Percentiles rank a stretch among this genome's conserved stretches.
phyloP scores from a whole-genome alignment of 306 rosid genomes.

The Quercus gilva region DNA sequence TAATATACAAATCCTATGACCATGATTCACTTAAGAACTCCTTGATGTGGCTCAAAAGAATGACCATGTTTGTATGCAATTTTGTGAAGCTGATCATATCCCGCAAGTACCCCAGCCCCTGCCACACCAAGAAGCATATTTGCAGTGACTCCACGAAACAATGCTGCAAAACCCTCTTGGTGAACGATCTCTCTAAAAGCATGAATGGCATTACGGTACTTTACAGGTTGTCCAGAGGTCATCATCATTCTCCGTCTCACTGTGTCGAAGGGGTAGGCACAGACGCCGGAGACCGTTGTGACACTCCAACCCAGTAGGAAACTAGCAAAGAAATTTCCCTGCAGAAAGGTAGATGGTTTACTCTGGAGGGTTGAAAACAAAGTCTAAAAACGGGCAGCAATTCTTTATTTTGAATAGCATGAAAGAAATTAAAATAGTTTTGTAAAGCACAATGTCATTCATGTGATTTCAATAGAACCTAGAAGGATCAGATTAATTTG shows the following conservation, averaged over 20 bases:
- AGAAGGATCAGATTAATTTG: background rate
- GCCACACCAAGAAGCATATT: slow-evolving; percentile 95
- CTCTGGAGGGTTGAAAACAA: slow-evolving; percentile 10
- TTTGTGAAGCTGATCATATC: slow-evolving; percentile 78
- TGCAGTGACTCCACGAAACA: slow-evolving; percentile 82
- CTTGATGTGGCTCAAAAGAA: slow-evolving; percentile 33
- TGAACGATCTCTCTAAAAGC: slow-evolving; percentile 71
- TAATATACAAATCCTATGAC: background rate
- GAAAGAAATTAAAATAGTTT: background rate
- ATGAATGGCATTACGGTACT: slow-evolving; percentile 63
- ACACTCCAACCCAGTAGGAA: slow-evolving; percentile 96
- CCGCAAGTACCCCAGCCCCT: slow-evolving; percentile 95
- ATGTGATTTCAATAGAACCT: background rate
- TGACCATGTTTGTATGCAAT: slow-evolving; percentile 44
- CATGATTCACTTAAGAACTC: slow-evolving; percentile 44
- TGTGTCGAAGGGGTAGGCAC: slow-evolving; percentile 95
- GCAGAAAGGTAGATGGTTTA: slow-evolving; percentile 22
- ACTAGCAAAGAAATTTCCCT: slow-evolving; percentile 90
- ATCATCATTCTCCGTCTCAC: slow-evolving; percentile 92
- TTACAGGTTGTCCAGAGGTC: slow-evolving; percentile 76
- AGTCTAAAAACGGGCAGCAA: background rate
- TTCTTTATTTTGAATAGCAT: background rate
- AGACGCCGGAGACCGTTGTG: slow-evolving; percentile 74
- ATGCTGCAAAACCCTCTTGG: slow-evolving; percentile 70
- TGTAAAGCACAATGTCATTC: background rate